Conservation (phyloP, 805 yeast genomes). For the Starmera amethionina region DNA sequence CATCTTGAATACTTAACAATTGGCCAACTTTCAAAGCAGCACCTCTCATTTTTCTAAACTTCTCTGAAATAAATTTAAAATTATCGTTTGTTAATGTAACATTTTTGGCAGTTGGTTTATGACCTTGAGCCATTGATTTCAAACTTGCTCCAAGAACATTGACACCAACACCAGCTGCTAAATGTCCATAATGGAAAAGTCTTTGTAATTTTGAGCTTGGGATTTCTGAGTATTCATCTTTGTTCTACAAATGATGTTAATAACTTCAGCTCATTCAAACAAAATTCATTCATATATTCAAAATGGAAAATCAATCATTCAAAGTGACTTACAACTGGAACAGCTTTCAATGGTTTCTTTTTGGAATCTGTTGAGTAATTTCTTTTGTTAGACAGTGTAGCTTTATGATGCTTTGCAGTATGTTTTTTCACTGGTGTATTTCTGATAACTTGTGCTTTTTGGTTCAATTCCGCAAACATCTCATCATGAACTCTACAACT, state of each 20-base stretch:
- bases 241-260: conserved; percentile 7
- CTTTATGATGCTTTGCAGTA: background rate
- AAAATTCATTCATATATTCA: background rate
- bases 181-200: conserved; percentile 82
- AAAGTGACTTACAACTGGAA: background rate
- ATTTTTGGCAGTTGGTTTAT: conserved; percentile 39
- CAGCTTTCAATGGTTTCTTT: background rate
- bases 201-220: conserved; percentile 85
- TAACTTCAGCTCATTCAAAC: background rate
- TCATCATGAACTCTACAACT: conserved; percentile 15
- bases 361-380: conserved; percentile 2
- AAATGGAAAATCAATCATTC: background rate
- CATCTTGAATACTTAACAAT: conserved; percentile 90
- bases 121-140: conserved; percentile 51
- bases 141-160: conserved; percentile 76
- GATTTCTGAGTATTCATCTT: conserved; percentile 54
- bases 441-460: conserved; percentile 5
- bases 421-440: conserved; percentile 3
- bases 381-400: conserved; percentile 1
- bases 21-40: conserved; percentile 98
- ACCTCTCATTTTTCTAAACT: conserved; percentile 93
- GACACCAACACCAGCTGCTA: conserved; percentile 86
- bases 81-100: conserved; percentile 71
- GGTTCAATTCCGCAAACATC: conserved; percentile 12
- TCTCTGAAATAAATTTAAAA: conserved; percentile 79